phyloP scores from a whole-genome alignment of 164 flowering plant species.

The Chloranthus sessilifolius region DNA sequence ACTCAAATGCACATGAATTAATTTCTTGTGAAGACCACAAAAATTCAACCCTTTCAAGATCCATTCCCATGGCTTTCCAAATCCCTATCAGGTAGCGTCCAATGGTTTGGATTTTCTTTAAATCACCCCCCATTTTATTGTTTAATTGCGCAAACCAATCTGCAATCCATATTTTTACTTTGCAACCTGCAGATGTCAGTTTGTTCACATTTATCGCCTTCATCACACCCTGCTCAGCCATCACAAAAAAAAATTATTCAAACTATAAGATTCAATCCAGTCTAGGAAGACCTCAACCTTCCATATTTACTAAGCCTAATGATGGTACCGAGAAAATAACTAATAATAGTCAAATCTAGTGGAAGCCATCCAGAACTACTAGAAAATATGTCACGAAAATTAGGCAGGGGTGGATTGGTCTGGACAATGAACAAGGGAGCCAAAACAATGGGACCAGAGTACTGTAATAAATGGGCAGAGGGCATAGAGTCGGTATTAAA shows the following conservation, averaged over 20 bases:
- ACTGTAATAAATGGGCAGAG: too few species aligned
- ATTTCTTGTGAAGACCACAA: conserved; percentile 84
- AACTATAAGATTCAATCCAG: background rate
- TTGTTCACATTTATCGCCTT: conserved; percentile 76
- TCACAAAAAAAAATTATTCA: background rate
- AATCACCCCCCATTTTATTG: conserved; percentile 88
- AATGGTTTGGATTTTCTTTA: conserved; percentile 67
- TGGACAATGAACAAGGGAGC: too few species aligned
- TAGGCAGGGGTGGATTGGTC: too few species aligned
- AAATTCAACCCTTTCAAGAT: conserved; percentile 63
- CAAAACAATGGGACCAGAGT: too few species aligned
- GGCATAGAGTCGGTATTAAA: too few species aligned
- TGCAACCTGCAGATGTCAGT: conserved; percentile 64
- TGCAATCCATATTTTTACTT: conserved; percentile 84
- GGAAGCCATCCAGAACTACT: too few species aligned
- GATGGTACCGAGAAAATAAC: too few species aligned
- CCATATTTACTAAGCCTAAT: too few species aligned
- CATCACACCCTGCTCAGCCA: conserved; percentile 81
- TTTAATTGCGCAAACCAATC: conserved; percentile 90
- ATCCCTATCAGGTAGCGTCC: conserved; percentile 74
- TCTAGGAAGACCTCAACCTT: too few species aligned
- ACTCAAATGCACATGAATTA: conserved; percentile 53
- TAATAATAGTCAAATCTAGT: too few species aligned
- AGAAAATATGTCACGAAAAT: too few species aligned
- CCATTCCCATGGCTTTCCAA: conserved; percentile 86